These are phyloP conservation scores for Solanum chacoense DNA, from an alignment of 305 asterid genomes.

Conservation along the genomic window DNA sequence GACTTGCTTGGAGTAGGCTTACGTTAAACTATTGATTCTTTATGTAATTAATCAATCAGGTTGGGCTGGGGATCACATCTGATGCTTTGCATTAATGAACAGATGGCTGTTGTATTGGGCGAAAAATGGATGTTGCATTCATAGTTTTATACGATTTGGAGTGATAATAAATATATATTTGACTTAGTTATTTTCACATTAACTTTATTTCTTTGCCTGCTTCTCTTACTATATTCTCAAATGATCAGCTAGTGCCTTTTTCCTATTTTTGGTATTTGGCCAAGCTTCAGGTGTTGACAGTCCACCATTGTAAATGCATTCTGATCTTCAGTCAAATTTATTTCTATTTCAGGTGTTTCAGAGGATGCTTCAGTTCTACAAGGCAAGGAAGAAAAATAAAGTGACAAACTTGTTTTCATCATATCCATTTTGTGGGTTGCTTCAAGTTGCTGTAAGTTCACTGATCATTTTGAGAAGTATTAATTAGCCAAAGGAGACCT, in stretches of 20 bases:
- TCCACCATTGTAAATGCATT: neutral
- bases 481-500: neutral
- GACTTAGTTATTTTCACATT: neutral
- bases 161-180: neutral
- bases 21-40: neutral
- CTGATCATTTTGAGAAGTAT: neutral
- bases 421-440: constrained; percentile 69
- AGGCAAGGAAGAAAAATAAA: constrained; percentile 31
- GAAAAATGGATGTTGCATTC: neutral
- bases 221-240: neutral
- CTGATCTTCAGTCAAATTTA: constrained; percentile 10
- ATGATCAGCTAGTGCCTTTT: neutral
- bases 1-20: neutral
- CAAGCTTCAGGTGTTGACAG: neutral
- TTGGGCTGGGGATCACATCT: neutral
- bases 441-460: constrained; percentile 69
- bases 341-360: constrained; percentile 51
- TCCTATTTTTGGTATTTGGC: neutral
- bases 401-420: constrained; percentile 38
- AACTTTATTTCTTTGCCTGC: neutral
- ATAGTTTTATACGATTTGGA: neutral
- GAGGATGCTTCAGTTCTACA: constrained; percentile 56
- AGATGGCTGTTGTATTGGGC: neutral
- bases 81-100: neutral
- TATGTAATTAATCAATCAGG: neutral